Percentiles rank a stretch among this genome's conserved stretches.
Conservation (phyloP, 768 basidiomycete genomes). For the Neoboletus subvelutipes region DNA sequence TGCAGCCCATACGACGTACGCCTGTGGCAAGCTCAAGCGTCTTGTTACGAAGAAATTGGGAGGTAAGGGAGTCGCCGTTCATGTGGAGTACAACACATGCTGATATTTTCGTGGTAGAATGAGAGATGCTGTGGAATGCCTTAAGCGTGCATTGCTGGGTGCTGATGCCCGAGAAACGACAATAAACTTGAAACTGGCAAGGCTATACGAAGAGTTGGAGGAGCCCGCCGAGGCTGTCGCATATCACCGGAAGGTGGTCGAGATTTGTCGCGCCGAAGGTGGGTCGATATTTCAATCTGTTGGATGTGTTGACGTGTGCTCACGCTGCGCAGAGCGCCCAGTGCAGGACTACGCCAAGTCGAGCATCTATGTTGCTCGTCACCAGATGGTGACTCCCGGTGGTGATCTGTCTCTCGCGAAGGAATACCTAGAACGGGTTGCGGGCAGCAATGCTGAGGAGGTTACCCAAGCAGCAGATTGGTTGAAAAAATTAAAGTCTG, state of each 20-base stretch:
- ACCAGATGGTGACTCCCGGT: slow-evolving; percentile 61
- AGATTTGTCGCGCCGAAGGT: slow-evolving; percentile 58
- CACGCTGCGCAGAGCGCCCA: slow-evolving; percentile 48
- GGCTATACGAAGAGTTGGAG: slow-evolving; percentile 62
- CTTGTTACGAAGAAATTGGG: slow-evolving; percentile 91
- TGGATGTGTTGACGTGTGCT: slow-evolving; percentile 4
- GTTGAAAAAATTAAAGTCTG: slow-evolving; percentile 54
- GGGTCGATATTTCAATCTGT: slow-evolving; percentile 1
- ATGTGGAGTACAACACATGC: background rate
- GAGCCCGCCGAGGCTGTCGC: slow-evolving; percentile 69
- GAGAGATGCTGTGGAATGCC: slow-evolving; percentile 88
- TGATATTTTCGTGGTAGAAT: slow-evolving; percentile 45
- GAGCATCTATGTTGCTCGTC: slow-evolving; percentile 80
- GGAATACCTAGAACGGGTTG: slow-evolving; percentile 71
- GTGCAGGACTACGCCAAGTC: slow-evolving; percentile 82
- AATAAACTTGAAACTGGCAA: slow-evolving; percentile 73
- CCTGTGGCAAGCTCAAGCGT: slow-evolving; percentile 93
- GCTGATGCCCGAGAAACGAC: slow-evolving; percentile 75
- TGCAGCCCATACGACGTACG: slow-evolving; percentile 91
- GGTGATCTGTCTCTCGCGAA: slow-evolving; percentile 70
- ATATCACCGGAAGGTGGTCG: slow-evolving; percentile 79
- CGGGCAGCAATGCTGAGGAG: slow-evolving; percentile 79
- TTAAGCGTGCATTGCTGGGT: slow-evolving; percentile 83
- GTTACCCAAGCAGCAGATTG: slow-evolving; percentile 71
- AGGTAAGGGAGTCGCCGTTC: slow-evolving; percentile 46